Conservation (phyloP, 164 flowering plant species). For the Vitis labrusca region DNA sequence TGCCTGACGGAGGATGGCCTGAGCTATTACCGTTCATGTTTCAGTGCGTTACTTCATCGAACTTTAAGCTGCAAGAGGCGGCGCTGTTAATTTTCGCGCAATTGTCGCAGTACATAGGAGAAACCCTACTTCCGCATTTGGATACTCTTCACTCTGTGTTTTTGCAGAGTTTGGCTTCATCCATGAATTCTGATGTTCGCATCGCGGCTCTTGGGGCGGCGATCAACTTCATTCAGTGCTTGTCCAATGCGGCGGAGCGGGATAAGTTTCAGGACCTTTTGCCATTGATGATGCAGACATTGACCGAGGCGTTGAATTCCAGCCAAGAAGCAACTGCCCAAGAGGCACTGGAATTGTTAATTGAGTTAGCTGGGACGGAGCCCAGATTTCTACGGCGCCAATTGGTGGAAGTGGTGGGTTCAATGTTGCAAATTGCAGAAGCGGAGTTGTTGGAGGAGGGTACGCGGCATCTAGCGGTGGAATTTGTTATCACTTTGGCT, state of each 20-base stretch:
- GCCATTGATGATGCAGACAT: slow-evolving; percentile 89
- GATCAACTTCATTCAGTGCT: slow-evolving; percentile 85
- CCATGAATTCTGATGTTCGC: slow-evolving; percentile 56
- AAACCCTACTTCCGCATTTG: slow-evolving; percentile 62
- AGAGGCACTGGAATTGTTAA: slow-evolving; percentile 88
- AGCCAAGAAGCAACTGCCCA: slow-evolving; percentile 94
- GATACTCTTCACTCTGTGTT: slow-evolving; percentile 74
- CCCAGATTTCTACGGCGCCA: slow-evolving; percentile 89
- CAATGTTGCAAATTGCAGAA: slow-evolving; percentile 96
- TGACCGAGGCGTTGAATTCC: slow-evolving; percentile 78
- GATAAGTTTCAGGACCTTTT: slow-evolving; percentile 92
- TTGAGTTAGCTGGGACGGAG: slow-evolving; percentile 94
- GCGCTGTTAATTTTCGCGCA: slow-evolving; percentile 88
- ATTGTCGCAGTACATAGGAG: slow-evolving; percentile 81
- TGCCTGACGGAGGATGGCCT: slow-evolving; percentile 88
- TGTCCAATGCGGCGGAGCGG: slow-evolving; percentile 59
- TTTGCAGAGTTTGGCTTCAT: slow-evolving; percentile 52
- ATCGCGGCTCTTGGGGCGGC: slow-evolving; percentile 84
- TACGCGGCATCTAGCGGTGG: slow-evolving; percentile 86
- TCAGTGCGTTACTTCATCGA: slow-evolving; percentile 78
- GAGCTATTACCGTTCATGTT: slow-evolving; percentile 94
- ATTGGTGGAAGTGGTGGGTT: slow-evolving; percentile 77
- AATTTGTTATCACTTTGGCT: slow-evolving; percentile 89
- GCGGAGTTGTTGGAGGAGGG: slow-evolving; percentile 89
- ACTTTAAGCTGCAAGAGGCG: slow-evolving; percentile 68